Evolutionary conservation across 2,329 filamentous ascomycete species (phyloP).

Genomic region (Diaporthe humulicola): DNA sequence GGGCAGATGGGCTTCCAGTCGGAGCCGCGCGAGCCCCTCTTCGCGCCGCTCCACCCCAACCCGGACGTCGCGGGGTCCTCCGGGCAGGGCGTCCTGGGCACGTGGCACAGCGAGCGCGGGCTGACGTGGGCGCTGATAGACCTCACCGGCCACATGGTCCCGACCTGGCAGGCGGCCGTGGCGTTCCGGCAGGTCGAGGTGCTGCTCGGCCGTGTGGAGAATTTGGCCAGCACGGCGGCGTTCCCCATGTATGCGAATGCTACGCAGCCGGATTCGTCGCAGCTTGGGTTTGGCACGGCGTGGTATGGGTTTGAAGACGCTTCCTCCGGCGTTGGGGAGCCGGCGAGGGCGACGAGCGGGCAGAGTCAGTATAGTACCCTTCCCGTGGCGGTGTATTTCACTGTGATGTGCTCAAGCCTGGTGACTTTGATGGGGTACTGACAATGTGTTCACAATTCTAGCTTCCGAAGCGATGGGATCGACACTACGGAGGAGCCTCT

Average conservation of each 20-base stretch:
- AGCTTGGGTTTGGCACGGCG: slow-evolving; percentile 35
- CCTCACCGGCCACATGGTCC: slow-evolving; percentile 37
- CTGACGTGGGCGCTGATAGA: slow-evolving; percentile 37
- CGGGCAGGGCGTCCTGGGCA: slow-evolving; percentile 39
- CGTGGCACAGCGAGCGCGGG: slow-evolving; percentile 39
- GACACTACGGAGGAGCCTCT: background rate
- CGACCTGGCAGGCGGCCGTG: slow-evolving; percentile 37
- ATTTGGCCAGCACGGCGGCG: slow-evolving; percentile 27
- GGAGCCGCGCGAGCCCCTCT: slow-evolving; percentile 36
- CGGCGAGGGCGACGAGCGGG: background rate
- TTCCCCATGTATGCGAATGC: slow-evolving; percentile 35
- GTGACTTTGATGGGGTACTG: background rate
- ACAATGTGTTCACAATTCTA: background rate
- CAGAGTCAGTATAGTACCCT: background rate
- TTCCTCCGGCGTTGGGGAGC: background rate
- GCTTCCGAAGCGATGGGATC: background rate
- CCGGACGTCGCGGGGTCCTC: slow-evolving; percentile 20
- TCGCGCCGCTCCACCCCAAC: slow-evolving; percentile 37
- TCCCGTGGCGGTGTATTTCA: too few relatives aligned
- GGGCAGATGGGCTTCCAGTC: slow-evolving; percentile 76
- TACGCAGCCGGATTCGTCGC: slow-evolving; percentile 27
- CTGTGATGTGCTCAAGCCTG: background rate
- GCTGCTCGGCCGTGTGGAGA: slow-evolving; percentile 33
- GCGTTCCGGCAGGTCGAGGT: slow-evolving; percentile 38
- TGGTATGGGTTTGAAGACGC: slow-evolving; percentile 20